Conservation (phyloP, 345 rosid genomes). For the Capsella bursapastoris region DNA sequence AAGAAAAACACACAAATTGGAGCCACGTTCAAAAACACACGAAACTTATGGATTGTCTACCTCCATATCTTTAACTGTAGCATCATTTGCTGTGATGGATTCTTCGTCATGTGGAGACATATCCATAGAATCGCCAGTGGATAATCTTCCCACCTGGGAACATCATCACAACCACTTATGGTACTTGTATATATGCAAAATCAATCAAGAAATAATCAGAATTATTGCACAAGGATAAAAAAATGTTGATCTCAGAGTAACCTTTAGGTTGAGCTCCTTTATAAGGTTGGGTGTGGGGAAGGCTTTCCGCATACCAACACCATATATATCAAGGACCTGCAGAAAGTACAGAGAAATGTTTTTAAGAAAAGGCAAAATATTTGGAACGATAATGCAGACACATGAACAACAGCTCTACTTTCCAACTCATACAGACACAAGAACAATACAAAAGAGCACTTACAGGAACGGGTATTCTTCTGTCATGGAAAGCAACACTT, state of each 20-base stretch:
- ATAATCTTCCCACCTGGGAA: slow-evolving; percentile 73
- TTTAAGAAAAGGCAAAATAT: slow-evolving; percentile 22
- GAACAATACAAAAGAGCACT: slow-evolving; percentile 20
- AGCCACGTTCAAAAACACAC: slow-evolving; percentile 19
- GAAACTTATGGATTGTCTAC: slow-evolving; percentile 48
- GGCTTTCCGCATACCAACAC: slow-evolving; percentile 71
- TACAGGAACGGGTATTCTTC: slow-evolving; percentile 96
- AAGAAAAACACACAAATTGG: slow-evolving; percentile 19
- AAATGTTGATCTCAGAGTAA: slow-evolving; percentile 27
- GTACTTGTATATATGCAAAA: slow-evolving; percentile 15
- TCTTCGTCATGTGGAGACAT: slow-evolving; percentile 78
- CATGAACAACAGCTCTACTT: neutral
- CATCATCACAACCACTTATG: neutral
- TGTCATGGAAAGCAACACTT: slow-evolving; percentile 89
- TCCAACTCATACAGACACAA: neutral
- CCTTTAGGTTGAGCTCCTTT: slow-evolving; percentile 80
- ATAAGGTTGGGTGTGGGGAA: slow-evolving; percentile 70
- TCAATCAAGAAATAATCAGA: neutral
- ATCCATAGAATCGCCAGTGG: slow-evolving; percentile 96
- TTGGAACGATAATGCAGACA: slow-evolving; percentile 7
- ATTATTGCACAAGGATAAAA: slow-evolving; percentile 22
- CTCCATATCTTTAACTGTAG: slow-evolving; percentile 96
- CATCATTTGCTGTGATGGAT: slow-evolving; percentile 75
- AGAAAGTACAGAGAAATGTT: neutral
- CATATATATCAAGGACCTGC: slow-evolving; percentile 86